phyloP scores from a whole-genome alignment of 2,329 filamentous ascomycete genomes.

The Nothomitra cinnamomea region DNA sequence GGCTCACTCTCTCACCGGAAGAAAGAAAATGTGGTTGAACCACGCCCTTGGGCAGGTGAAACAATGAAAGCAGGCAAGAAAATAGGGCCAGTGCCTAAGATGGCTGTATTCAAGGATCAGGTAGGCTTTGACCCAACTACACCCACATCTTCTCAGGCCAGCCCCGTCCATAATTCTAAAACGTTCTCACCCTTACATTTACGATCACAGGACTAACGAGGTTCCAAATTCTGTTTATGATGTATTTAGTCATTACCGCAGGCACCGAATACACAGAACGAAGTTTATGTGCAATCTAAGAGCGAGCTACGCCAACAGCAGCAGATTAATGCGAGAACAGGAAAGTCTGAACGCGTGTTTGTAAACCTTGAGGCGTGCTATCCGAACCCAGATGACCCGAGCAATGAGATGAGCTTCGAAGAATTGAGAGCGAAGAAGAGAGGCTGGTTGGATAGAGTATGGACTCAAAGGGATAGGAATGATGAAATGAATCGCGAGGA shows the following conservation, averaged over 20 bases:
- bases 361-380: slow-evolving; percentile 78
- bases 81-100: slow-evolving; percentile 58
- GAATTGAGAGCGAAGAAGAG: slow-evolving; percentile 67
- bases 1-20: slow-evolving; percentile 72
- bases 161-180: slow-evolving; percentile 15
- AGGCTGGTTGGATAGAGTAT: slow-evolving; percentile 44
- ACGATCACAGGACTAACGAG: slow-evolving; percentile 91
- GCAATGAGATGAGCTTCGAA: slow-evolving; percentile 74
- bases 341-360: slow-evolving; percentile 71
- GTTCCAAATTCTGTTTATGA: slow-evolving; percentile 30
- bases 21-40: slow-evolving; percentile 81
- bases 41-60: slow-evolving; percentile 83
- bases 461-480: slow-evolving; percentile 20
- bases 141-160: slow-evolving; percentile 12
- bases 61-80: slow-evolving; percentile 77
- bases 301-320: slow-evolving; percentile 63
- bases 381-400: slow-evolving; percentile 52
- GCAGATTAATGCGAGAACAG: slow-evolving; percentile 64
- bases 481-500: neutral
- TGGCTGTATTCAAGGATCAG: slow-evolving; percentile 89
- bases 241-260: slow-evolving; percentile 32
- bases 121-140: slow-evolving; percentile 42
- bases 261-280: slow-evolving; percentile 30
- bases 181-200: slow-evolving; percentile 48
- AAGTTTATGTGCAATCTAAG: slow-evolving; percentile 33